Base-by-base conservation (phyloP, 2,329 filamentous ascomycete genomes). In the Talaromyces marneffei region DNA sequence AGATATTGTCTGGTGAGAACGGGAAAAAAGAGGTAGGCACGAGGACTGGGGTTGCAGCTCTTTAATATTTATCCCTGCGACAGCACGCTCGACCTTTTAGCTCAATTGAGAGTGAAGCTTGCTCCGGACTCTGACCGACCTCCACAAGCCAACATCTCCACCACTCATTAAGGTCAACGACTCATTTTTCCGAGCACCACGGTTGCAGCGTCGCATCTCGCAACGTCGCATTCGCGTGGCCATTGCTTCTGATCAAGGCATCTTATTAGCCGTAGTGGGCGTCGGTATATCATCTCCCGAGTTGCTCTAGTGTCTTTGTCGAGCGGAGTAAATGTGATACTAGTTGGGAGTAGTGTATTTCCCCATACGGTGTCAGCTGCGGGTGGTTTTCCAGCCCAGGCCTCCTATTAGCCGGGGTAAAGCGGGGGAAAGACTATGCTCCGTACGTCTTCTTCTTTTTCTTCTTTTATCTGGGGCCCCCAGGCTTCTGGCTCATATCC, bases 31-130 rank as follows among this genome's bases (percentile, higher is more conserved):
- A 59, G 5, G 46, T 23, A 59, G 65, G 62, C 66, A 68, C 62
- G 64, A 65, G 25, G 44, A n/a, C n/a, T n/a, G 67, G 69, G 70
- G 56, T 67, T 68, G 69, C 66, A 66, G 67, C 67, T 67, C 66
- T 72, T 70, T 71, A n/a, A n/a, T n/a, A n/a, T 72, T 72, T 70
- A 72, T 72, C 67, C 64, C 57, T 66, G 66, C 62, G 65, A 67
- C 62, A 64, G 63, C 53, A 63, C 52, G 44, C 63, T 63, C 55
- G 59, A 39, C 64, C 64, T 60, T 64, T 68, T 66, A 65, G 48
- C 68, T 68, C 50, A 63, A 69, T 69, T 67, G 46, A 62, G 46
- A 62, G 63, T 56, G 58, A 67, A 70, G 66, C 66, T 68, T 68
- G 48, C 62, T 66, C 65, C 66, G 65, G 65, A 67, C 66, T 62